These are phyloP conservation scores for Dimargaris cristalligena DNA, from an alignment of 192 early-diverging fungal species.

Conservation along the genomic window DNA sequence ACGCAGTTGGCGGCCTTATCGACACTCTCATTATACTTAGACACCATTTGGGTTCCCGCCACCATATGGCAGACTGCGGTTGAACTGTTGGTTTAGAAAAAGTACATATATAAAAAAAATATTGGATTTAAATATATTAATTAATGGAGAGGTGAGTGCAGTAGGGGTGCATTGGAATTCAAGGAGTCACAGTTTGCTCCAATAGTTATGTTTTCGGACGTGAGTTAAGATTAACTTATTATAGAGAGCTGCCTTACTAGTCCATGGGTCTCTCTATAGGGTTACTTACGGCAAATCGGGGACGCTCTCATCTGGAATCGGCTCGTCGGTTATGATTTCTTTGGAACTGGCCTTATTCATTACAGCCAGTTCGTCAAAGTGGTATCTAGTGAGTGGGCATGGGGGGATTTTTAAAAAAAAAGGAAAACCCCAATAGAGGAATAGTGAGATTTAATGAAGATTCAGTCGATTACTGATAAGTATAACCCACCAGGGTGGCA, in stretches of 20 bases:
- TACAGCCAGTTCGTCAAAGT: constrained; percentile 62
- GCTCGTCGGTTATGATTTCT: constrained; percentile 23
- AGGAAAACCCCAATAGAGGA: too few relatives aligned
- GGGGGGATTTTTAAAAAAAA: too few relatives aligned
- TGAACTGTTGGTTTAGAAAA: too few relatives aligned
- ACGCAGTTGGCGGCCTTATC: constrained; percentile 39
- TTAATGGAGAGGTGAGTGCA: constrained; percentile 2
- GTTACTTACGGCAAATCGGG: constrained; percentile 39
- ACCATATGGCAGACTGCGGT: constrained; percentile 32
- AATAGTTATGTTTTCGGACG: background rate
- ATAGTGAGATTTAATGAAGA: too few relatives aligned
- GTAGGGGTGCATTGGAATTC: constrained; percentile 11
- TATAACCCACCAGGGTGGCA: too few relatives aligned
- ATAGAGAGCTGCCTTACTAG: background rate
- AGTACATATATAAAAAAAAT: too few relatives aligned
- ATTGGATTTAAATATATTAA: too few relatives aligned
- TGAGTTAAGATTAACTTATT: background rate
- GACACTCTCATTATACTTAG: constrained; percentile 61
- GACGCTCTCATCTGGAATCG: constrained; percentile 20
- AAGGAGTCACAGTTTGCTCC: background rate
- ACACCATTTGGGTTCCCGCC: constrained; percentile 43
- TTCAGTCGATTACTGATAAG: too few relatives aligned
- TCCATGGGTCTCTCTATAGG: background rate
- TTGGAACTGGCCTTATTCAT: constrained; percentile 49
- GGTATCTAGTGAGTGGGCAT: too few relatives aligned